Evolutionary conservation across 805 yeast species (phyloP).

Genomic region (Wickerhamomyces chambardii): DNA sequence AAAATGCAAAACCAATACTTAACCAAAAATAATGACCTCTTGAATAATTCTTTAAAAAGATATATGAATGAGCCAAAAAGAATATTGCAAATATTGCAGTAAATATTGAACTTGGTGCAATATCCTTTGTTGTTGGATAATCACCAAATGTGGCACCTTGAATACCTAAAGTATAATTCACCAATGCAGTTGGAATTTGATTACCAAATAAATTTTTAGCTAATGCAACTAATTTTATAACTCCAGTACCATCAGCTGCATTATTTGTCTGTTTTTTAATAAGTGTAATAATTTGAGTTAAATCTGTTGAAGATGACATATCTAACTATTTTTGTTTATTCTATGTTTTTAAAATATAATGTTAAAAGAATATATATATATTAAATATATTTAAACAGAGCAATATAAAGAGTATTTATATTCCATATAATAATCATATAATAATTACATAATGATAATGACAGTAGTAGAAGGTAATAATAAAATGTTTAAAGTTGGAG

Average conservation of each 20-base stretch:
- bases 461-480: no score
- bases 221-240: constrained; percentile 22
- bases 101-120: constrained; percentile 53
- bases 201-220: constrained; percentile 27
- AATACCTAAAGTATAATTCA: constrained; percentile 23
- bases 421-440: no score
- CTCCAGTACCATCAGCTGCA: constrained; percentile 45
- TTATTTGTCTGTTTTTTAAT: constrained; percentile 22
- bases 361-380: no score
- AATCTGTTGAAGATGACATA: constrained; percentile 8
- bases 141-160: constrained; percentile 55
- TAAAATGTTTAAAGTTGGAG: no score
- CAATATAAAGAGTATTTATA: no score
- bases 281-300: not conserved
- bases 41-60: constrained; percentile 37
- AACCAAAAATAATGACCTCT: constrained; percentile 57
- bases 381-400: no score
- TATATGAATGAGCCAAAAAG: constrained; percentile 32
- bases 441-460: no score
- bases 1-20: constrained; percentile 42
- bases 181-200: constrained; percentile 30
- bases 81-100: constrained; percentile 42
- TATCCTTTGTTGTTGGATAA: constrained; percentile 44
- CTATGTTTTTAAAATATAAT: no score
- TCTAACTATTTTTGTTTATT: no score